These are phyloP conservation scores for Fusarium protoensiforme DNA, from an alignment of 2,329 filamentous ascomycete species.

Conservation along the genomic window DNA sequence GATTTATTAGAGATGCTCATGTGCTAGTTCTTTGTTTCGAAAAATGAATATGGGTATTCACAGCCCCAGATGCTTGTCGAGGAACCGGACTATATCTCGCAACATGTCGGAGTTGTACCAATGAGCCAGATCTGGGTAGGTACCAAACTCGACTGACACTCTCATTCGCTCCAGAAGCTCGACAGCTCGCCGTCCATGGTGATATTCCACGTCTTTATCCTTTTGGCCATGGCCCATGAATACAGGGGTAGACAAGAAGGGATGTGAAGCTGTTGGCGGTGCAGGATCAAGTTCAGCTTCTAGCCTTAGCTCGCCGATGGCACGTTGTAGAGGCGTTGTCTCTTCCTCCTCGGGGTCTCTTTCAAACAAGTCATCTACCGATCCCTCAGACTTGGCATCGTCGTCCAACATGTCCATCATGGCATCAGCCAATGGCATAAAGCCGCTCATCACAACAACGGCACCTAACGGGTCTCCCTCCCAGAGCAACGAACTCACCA, in stretches of 20 bases:
- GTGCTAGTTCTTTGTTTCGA: not conserved
- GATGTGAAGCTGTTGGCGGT: not conserved
- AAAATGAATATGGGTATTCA: not conserved
- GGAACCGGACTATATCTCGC: slow-evolving; percentile 49
- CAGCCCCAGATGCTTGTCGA: slow-evolving; percentile 16
- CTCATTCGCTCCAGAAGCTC: slow-evolving; percentile 49
- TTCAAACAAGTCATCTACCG: slow-evolving; percentile 36
- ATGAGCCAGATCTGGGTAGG: slow-evolving; percentile 56
- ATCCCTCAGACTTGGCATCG: not conserved
- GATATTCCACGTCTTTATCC: slow-evolving; percentile 54
- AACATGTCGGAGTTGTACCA: slow-evolving; percentile 58
- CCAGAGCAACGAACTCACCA: slow-evolving; percentile 58
- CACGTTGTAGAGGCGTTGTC: slow-evolving; percentile 27
- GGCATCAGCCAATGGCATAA: slow-evolving; percentile 53
- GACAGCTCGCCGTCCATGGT: slow-evolving; percentile 49
- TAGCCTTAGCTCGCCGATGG: slow-evolving; percentile 41
- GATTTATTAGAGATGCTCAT: not conserved
- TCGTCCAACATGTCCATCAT: slow-evolving; percentile 40
- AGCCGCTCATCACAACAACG: slow-evolving; percentile 58
- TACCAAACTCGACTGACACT: slow-evolving; percentile 48
- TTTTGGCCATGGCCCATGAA: slow-evolving; percentile 59
- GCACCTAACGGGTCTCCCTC: slow-evolving; percentile 52
- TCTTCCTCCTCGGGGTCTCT: slow-evolving; percentile 1
- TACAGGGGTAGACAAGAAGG: slow-evolving; percentile 49
- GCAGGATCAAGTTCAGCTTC: slow-evolving; percentile 41